Conservation (phyloP, 257 asterid genomes). For the Solanum lycopersicoides region DNA sequence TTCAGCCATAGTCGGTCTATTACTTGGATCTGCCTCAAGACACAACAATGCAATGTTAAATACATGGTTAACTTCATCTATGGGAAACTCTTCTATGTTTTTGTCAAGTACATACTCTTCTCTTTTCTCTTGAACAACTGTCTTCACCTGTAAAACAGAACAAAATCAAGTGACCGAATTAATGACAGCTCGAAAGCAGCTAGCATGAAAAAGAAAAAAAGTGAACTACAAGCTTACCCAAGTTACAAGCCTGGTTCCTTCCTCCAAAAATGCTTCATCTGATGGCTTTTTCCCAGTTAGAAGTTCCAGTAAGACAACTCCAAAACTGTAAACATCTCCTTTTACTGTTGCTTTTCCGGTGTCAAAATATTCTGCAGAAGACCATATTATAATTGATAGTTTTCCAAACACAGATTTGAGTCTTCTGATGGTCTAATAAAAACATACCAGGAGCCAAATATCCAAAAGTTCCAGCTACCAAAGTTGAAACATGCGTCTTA, state of each 20-base stretch:
- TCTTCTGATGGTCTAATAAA: not conserved
- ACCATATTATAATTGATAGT: not conserved
- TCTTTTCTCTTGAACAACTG: constrained; percentile 67
- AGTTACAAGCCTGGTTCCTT: constrained; percentile 84
- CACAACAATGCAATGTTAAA: constrained; percentile 60
- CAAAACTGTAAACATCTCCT: constrained; percentile 92
- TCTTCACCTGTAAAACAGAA: constrained; percentile 51
- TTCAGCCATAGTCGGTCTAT: constrained; percentile 76
- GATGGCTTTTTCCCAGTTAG: constrained; percentile 74
- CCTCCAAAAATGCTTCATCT: constrained; percentile 77
- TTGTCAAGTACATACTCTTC: constrained; percentile 61
- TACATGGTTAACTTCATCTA: constrained; percentile 41
- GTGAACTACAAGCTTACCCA: constrained; percentile 44
- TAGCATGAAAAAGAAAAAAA: not conserved
- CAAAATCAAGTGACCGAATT: not conserved
- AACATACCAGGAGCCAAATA: constrained; percentile 79
- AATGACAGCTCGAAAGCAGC: not conserved
- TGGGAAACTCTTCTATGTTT: constrained; percentile 34
- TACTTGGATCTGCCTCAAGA: constrained; percentile 66
- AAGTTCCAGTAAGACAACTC: constrained; percentile 84
- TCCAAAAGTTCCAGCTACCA: constrained; percentile 90
- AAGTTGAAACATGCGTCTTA: constrained; percentile 79
- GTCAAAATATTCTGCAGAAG: constrained; percentile 69
- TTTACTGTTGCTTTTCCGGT: constrained; percentile 82
- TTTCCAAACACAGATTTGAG: not conserved